Evolutionary conservation across 495 filamentous ascomycete species (phyloP).

Genomic region (Achaetomiella virescens): DNA sequence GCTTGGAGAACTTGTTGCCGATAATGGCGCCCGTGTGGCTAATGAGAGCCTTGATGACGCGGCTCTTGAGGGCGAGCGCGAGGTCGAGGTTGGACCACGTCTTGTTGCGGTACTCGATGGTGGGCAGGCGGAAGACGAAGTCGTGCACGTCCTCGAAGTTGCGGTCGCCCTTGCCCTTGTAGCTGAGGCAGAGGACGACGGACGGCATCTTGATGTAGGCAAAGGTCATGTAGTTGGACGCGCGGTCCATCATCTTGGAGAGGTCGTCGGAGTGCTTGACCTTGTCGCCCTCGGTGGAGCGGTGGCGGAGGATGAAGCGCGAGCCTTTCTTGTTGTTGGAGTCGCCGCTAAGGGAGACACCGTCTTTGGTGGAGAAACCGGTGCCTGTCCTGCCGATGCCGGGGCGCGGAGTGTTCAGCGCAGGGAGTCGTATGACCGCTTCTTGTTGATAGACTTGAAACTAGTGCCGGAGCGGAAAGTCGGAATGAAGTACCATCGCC

Average conservation of each 20-base stretch:
- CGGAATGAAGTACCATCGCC: constrained; percentile 48
- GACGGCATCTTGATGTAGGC: constrained; percentile 91
- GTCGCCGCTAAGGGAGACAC: constrained; percentile 36
- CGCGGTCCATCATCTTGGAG: constrained; percentile 95
- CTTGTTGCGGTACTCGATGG: constrained; percentile 94
- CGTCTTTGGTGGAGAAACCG: constrained; percentile 39
- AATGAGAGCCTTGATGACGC: constrained; percentile 88
- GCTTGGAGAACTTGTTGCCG: constrained; percentile 91
- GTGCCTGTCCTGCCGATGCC: constrained; percentile 48
- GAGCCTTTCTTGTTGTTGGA: constrained; percentile 48
- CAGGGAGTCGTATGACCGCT: constrained; percentile 63
- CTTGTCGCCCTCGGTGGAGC: constrained; percentile 35
- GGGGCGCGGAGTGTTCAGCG: constrained; percentile 39
- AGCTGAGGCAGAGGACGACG: constrained; percentile 90
- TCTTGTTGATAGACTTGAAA: constrained; percentile 46
- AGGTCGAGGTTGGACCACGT: constrained; percentile 98
- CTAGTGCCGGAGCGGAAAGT: constrained; percentile 45
- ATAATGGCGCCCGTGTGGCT: constrained; percentile 94
- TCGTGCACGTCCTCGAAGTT: constrained; percentile 96
- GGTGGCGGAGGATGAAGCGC: constrained; percentile 40
- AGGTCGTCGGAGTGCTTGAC: constrained; percentile 72
- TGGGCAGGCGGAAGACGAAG: constrained; percentile 92
- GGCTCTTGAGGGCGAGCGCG: constrained; percentile 83
- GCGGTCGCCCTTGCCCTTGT: constrained; percentile 91
- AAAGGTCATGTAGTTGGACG: constrained; percentile 95